phyloP scores from a whole-genome alignment of 2,329 filamentous ascomycete genomes.

The Diaporthe ampelina region DNA sequence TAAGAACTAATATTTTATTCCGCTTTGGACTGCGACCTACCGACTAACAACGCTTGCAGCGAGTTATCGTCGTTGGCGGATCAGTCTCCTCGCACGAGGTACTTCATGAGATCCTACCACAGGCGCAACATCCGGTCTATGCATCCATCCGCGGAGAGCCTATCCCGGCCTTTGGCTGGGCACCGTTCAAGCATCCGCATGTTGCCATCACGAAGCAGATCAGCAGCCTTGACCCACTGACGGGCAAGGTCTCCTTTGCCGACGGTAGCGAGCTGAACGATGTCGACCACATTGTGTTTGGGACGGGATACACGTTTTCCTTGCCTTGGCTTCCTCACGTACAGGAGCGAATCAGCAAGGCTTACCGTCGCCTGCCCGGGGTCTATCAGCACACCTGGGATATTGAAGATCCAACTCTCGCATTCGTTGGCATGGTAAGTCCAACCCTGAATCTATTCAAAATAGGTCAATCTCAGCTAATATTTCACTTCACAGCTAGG shows the following conservation, averaged over 20 bases:
- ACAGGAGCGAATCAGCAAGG: slow-evolving; percentile 57
- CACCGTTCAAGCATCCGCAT: slow-evolving; percentile 68
- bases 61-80: slow-evolving; percentile 69
- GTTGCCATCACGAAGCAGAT: slow-evolving; percentile 61
- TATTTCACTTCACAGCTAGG: slow-evolving; percentile 46
- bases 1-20: neutral
- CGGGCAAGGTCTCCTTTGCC: slow-evolving; percentile 62
- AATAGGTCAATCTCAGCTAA: neutral
- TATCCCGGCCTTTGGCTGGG: slow-evolving; percentile 67
- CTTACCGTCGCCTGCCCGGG: slow-evolving; percentile 50
- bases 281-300: slow-evolving; percentile 71
- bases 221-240: slow-evolving; percentile 52
- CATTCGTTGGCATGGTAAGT: slow-evolving; percentile 54
- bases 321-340: slow-evolving; percentile 66
- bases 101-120: slow-evolving; percentile 63
- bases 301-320: slow-evolving; percentile 71
- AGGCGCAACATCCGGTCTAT: slow-evolving; percentile 61
- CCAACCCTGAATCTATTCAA: neutral
- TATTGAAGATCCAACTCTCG: slow-evolving; percentile 52
- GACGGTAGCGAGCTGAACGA: slow-evolving; percentile 63
- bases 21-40: fast-evolving
- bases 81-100: slow-evolving; percentile 72
- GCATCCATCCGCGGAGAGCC: slow-evolving; percentile 61
- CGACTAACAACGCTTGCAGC: slow-evolving; percentile 49
- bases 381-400: slow-evolving; percentile 55